Evolutionary conservation across 2,329 filamentous ascomycete species (phyloP).

Genomic region (Mollisiaceae sp.): DNA sequence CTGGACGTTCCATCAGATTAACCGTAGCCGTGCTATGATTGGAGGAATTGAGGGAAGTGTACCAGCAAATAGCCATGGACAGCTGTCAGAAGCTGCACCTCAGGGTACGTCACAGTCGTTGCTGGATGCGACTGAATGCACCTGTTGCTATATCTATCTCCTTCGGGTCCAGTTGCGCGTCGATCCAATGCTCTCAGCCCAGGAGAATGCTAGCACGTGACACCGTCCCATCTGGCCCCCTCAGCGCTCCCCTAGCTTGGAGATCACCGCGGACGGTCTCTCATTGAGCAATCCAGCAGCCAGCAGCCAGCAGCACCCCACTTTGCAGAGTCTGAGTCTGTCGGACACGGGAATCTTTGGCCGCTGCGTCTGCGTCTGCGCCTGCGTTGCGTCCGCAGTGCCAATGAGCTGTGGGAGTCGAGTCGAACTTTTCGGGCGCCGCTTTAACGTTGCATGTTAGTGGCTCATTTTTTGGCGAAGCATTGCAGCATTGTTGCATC

Average conservation of each 20-base stretch:
- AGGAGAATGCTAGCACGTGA: background rate
- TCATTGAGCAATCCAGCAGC: conserved; percentile 2
- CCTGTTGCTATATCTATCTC: conserved; percentile 7
- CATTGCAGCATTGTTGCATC: conserved; percentile 7
- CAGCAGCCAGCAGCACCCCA: background rate
- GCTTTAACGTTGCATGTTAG: background rate
- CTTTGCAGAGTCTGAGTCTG: background rate
- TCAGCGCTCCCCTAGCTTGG: background rate
- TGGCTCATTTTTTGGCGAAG: background rate
- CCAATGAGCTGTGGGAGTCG: too few relatives aligned
- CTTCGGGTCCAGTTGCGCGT: background rate
- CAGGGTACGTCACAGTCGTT: background rate
- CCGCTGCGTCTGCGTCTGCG: background rate
- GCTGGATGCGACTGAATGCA: conserved; percentile 6
- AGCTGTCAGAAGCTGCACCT: background rate
- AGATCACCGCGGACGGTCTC: background rate
- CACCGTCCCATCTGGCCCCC: background rate
- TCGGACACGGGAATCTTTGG: background rate
- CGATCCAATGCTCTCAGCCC: background rate
- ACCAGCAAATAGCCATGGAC: conserved; percentile 10
- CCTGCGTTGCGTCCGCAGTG: background rate
- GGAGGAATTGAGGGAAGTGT: conserved; percentile 11
- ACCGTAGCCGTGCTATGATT: conserved; percentile 21
- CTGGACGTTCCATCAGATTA: conserved; percentile 31
- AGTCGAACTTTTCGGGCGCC: background rate